Base-by-base conservation (phyloP, 768 basidiomycete species). In the Royoungia palumana region DNA sequence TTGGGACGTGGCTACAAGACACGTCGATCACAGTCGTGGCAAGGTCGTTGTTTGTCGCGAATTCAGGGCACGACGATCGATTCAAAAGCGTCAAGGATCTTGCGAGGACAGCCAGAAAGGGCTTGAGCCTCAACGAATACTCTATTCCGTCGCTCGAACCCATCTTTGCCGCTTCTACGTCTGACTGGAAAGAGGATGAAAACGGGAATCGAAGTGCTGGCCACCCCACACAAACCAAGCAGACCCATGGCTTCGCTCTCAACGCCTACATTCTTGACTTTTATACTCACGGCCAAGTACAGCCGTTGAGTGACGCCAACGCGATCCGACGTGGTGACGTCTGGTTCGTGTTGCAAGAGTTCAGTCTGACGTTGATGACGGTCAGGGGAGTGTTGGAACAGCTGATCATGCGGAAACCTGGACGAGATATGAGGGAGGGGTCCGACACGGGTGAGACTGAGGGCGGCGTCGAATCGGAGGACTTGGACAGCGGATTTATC, bases 181-280 rank as follows among this genome's bases (percentile, higher is more conserved):
- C 2, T 20, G 57, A 7, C 25, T 8, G 20, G 8, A 24, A 37
- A 7, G 35, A 6, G 4, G 40, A 44, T 5, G 16, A 43, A 9
- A 10, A 40, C 2, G 41, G 25, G 20, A 24, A 51, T 12, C 35
- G 35, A 20, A 17, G 10, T 20, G 45, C 48, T 1, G 35, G 38
- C 5, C 21, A 30, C 6, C 40, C 32, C 22, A 6, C 32, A 32
- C 35, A 14, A 2, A 6, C 34, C 20, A 51, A 47, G 9, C 3
- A n/a, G 21, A 9, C 25, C 6, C 24, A n/a, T 14, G 9, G 32
- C 6, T 65, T 66, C 37, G 67, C 66, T 9, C 70, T 85, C 38
- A 87, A 87, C 50, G 85, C 82, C 0, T 85, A 85, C 56, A 62
- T 87, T 14, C 67, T 78, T 38, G 87, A 89, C 58, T 89, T 86